These are phyloP conservation scores for Histomonas meleagridis DNA, from an alignment of 208 protist species.

Conservation along the genomic window DNA sequence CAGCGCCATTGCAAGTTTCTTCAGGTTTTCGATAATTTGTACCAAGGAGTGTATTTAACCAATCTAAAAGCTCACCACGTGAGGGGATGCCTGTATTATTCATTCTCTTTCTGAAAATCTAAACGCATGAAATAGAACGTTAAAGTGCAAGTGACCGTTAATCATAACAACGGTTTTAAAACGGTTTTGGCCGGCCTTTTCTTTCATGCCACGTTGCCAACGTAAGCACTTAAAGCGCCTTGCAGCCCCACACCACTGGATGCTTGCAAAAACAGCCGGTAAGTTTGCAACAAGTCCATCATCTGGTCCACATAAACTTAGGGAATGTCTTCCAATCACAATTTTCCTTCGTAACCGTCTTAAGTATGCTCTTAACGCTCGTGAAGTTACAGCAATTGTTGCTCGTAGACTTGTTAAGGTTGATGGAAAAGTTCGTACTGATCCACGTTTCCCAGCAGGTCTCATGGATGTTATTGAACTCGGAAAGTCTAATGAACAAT, in stretches of 20 bases:
- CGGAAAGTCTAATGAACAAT: conserved; percentile 88
- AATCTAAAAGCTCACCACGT: neutral
- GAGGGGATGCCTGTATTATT: too few relatives aligned
- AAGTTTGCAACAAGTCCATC: conserved; percentile 67
- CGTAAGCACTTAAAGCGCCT: neutral
- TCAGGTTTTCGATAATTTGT: neutral
- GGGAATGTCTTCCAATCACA: conserved; percentile 76
- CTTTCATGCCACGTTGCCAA: neutral
- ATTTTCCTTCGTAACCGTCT: conserved; percentile 78
- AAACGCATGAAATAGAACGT: too few relatives aligned
- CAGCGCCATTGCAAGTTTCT: neutral
- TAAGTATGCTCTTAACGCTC: conserved; percentile 89
- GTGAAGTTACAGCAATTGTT: conserved; percentile 86
- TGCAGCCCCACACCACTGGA: neutral
- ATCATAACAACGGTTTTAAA: too few relatives aligned
- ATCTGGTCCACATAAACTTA: conserved; percentile 88
- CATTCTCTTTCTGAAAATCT: too few relatives aligned
- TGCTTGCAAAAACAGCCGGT: neutral
- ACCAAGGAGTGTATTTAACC: neutral
- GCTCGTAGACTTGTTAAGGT: conserved; percentile 82
- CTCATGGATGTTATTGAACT: conserved; percentile 96
- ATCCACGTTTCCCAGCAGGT: conserved; percentile 87
- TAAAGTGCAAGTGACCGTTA: too few relatives aligned
- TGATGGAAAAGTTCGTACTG: conserved; percentile 81
- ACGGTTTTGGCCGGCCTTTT: too few relatives aligned